These are phyloP conservation scores for Aspergillus aculeatinus DNA, from an alignment of 2,329 filamentous ascomycete species.

Conservation along the genomic window DNA sequence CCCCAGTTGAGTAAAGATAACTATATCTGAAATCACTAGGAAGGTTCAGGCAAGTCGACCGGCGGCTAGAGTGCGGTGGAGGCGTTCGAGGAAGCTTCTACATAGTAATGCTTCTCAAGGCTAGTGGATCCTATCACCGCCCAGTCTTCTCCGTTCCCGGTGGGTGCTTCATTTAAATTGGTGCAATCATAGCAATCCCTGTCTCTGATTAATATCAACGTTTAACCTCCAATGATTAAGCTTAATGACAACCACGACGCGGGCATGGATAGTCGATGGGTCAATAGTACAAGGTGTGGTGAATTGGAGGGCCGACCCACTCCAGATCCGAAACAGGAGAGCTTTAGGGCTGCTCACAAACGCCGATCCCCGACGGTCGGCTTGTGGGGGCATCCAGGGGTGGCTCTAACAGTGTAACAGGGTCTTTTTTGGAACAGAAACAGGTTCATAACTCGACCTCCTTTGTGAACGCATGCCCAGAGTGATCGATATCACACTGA, in stretches of 20 bases:
- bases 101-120: slow-evolving; percentile 5
- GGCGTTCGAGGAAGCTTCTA: slow-evolving; percentile 9
- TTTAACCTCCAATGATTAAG: neutral
- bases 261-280: no score
- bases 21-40: slow-evolving; percentile 11
- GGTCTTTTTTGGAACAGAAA: neutral
- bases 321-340: neutral
- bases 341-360: neutral
- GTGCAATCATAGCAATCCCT: neutral
- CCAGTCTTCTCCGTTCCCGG: neutral
- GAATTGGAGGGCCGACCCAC: neutral
- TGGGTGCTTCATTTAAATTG: neutral
- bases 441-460: neutral
- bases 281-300: no score
- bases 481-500: neutral
- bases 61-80: neutral
- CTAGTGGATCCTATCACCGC: neutral
- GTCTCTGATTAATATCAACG: neutral
- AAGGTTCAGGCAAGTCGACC: slow-evolving; percentile 2
- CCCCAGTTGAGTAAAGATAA: neutral
- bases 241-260: neutral
- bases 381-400: neutral
- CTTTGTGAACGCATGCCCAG: neutral
- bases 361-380: neutral
- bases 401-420: neutral